phyloP scores from a whole-genome alignment of 257 asterid species.

The Paraleonurus japonicus region DNA sequence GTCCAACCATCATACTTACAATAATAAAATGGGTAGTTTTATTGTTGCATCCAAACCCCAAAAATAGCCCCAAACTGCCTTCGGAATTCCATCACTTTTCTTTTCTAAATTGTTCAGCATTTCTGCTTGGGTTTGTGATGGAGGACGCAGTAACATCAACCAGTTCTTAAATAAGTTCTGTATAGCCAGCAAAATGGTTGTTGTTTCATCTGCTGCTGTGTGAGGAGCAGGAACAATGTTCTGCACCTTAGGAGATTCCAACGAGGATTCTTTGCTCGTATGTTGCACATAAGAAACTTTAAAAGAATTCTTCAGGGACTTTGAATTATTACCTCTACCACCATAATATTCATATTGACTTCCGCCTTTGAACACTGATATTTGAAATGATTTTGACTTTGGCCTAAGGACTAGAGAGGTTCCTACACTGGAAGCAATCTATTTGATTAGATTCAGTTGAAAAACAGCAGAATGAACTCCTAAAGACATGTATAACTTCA shows the following conservation, averaged over 20 bases:
- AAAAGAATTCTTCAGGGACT: conserved; percentile 43
- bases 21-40: conserved; percentile 54
- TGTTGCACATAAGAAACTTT: conserved; percentile 55
- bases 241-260: conserved; percentile 50
- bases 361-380: conserved; percentile 63
- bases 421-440: conserved; percentile 46
- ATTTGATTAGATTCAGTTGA: conserved; percentile 28
- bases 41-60: conserved; percentile 56
- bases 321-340: conserved; percentile 48
- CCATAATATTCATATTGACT: conserved; percentile 46
- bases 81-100: conserved; percentile 31
- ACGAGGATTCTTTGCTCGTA: conserved; percentile 43
- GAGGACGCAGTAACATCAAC: conserved; percentile 59
- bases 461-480: conserved; percentile 13
- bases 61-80: conserved; percentile 47
- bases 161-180: conserved; percentile 70
- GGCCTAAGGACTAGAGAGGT: conserved; percentile 42
- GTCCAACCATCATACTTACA: conserved; percentile 50
- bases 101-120: conserved; percentile 25
- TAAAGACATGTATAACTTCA: not conserved
- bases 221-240: conserved; percentile 45
- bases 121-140: conserved; percentile 39
- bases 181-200: conserved; percentile 55
- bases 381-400: conserved; percentile 44
- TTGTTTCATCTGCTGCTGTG: conserved; percentile 46